These are phyloP conservation scores for Ustilago lituana DNA, from an alignment of 1,284 basidiomycete species.

Conservation along the genomic window DNA sequence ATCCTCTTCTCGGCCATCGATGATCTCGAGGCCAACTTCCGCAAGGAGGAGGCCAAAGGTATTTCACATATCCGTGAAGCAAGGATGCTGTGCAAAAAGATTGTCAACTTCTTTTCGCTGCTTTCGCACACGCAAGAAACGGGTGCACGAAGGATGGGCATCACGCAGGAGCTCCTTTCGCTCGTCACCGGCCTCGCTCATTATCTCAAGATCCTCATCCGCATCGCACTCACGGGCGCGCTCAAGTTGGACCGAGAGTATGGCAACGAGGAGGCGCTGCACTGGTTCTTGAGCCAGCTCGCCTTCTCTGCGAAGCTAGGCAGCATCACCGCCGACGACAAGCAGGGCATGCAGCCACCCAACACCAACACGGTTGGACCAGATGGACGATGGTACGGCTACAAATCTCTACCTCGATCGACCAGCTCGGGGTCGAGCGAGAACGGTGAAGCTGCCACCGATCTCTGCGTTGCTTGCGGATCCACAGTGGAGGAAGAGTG, in stretches of 20 bases:
- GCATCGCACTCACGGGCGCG: constrained; percentile 94
- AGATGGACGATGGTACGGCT: constrained; percentile 60
- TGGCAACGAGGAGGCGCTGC: constrained; percentile 81
- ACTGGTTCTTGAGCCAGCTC: constrained; percentile 88
- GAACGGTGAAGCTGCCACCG: constrained; percentile 70
- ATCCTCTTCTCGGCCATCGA: constrained; percentile 97
- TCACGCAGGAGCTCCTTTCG: constrained; percentile 97
- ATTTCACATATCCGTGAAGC: constrained; percentile 98
- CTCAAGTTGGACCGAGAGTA: constrained; percentile 93
- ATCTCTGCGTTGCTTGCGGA: constrained; percentile 88
- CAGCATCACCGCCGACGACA: constrained; percentile 46
- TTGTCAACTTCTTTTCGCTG: constrained; percentile 96
- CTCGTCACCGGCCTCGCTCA: constrained; percentile 97
- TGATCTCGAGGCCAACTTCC: constrained; percentile 90
- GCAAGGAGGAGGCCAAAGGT: constrained; percentile 76
- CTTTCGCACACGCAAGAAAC: constrained; percentile 96
- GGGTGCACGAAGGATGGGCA: constrained; percentile 85
- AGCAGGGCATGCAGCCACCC: constrained; percentile 47
- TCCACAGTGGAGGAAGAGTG: constrained; percentile 97
- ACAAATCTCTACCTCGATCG: constrained; percentile 58
- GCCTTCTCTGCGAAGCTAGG: constrained; percentile 77
- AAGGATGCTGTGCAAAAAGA: constrained; percentile 97
- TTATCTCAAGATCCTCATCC: constrained; percentile 98
- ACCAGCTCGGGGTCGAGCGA: constrained; percentile 49
- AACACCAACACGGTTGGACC: constrained; percentile 42